These are phyloP conservation scores for Coniella lustricola DNA, from an alignment of 2,329 filamentous ascomycete species.

Conservation along the genomic window DNA sequence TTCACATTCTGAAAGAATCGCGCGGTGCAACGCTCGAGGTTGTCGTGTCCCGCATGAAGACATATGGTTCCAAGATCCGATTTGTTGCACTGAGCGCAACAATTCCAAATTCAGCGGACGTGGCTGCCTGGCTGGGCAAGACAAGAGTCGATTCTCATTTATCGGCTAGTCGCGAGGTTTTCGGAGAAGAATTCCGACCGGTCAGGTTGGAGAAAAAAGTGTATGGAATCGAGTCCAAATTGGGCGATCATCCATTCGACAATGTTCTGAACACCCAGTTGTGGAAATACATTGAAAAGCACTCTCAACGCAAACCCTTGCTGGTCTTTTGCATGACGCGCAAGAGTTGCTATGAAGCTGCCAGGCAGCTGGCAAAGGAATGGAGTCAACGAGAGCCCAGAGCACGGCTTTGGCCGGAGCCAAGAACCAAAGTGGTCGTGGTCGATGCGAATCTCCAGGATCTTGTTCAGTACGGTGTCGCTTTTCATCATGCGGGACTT, in stretches of 20 bases:
- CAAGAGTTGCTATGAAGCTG: slow-evolving; percentile 62
- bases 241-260: slow-evolving; percentile 74
- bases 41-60: slow-evolving; percentile 83
- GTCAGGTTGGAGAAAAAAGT: slow-evolving; percentile 72
- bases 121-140: slow-evolving; percentile 72
- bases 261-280: slow-evolving; percentile 60
- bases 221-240: slow-evolving; percentile 56
- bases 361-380: slow-evolving; percentile 57
- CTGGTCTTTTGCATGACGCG: slow-evolving; percentile 80
- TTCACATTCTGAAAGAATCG: slow-evolving; percentile 75
- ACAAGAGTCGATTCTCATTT: slow-evolving; percentile 50
- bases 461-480: slow-evolving; percentile 51
- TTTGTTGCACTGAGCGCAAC: slow-evolving; percentile 80
- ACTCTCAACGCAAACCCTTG: slow-evolving; percentile 65
- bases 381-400: slow-evolving; percentile 46
- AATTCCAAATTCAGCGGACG: slow-evolving; percentile 73
- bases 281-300: slow-evolving; percentile 56
- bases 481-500: slow-evolving; percentile 77
- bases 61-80: slow-evolving; percentile 64
- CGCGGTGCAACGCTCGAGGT: slow-evolving; percentile 76
- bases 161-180: slow-evolving; percentile 61
- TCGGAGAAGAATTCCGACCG: slow-evolving; percentile 74
- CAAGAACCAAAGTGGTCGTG: slow-evolving; percentile 43
- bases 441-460: slow-evolving; percentile 53
- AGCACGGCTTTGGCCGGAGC: slow-evolving; percentile 57